phyloP scores from a whole-genome alignment of 73 alveolate species.

The Blepharisma japonicum region DNA sequence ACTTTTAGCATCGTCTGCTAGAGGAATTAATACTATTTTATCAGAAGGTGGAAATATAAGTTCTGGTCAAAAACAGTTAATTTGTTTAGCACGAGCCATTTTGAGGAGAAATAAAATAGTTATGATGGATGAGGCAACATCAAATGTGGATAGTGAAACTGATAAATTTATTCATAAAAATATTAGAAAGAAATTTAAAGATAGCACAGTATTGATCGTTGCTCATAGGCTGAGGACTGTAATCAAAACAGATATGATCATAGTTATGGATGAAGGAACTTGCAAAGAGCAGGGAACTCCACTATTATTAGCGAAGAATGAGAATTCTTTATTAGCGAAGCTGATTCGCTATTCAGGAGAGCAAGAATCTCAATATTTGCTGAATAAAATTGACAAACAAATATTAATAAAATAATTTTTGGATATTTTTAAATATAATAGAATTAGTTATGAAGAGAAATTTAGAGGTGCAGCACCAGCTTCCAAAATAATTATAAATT shows the following conservation, averaged over 20 bases:
- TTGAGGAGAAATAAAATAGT: conserved; percentile 57
- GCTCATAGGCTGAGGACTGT: conserved; percentile 79
- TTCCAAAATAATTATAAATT: no score
- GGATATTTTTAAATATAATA: no score
- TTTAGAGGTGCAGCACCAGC: no score
- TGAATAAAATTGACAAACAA: no score
- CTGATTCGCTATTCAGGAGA: no score
- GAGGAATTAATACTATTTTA: conserved; percentile 64
- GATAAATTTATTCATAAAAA: conserved; percentile 62
- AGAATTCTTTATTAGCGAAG: no score
- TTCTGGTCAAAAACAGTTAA: conserved; percentile 90
- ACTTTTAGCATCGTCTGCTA: conserved; percentile 60
- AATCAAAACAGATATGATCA: conserved; percentile 57
- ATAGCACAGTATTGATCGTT: conserved; percentile 69
- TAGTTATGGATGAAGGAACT: conserved; percentile 64
- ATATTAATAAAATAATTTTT: no score
- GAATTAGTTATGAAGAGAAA: no score
- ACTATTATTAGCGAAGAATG: no score
- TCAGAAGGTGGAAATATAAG: conserved; percentile 84
- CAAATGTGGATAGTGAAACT: conserved; percentile 71
- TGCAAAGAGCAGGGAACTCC: no score
- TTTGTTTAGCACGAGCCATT: conserved; percentile 88
- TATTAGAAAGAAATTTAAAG: conserved; percentile 50
- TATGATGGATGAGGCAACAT: conserved; percentile 80
- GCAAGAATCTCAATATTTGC: no score